phyloP scores from a whole-genome alignment of 371 early-diverging fungal species.

The Saksenaea oblongispora region DNA sequence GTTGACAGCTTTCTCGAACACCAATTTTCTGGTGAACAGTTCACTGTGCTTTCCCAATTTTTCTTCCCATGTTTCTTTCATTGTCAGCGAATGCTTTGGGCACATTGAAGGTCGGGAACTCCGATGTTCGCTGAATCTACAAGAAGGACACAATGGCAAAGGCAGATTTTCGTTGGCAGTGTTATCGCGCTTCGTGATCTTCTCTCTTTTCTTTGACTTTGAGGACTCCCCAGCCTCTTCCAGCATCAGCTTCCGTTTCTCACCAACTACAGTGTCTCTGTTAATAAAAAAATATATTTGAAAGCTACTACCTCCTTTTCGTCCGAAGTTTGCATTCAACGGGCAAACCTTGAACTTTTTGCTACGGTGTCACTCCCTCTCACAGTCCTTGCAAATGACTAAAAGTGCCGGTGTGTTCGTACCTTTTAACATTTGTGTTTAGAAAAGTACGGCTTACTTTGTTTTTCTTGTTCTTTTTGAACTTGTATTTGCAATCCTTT shows the following conservation, averaged over 20 bases:
- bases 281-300: too few species aligned
- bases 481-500: too few species aligned
- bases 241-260: background rate
- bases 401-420: background rate
- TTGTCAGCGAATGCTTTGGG: background rate
- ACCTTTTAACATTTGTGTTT: too few species aligned
- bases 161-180: background rate
- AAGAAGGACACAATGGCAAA: background rate
- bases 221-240: background rate
- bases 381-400: background rate
- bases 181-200: background rate
- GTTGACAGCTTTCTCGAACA: background rate
- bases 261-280: background rate
- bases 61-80: background rate
- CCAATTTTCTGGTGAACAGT: background rate
- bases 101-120: background rate
- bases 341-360: background rate
- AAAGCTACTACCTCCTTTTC: too few species aligned
- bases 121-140: background rate
- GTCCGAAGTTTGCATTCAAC: background rate
- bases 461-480: too few species aligned
- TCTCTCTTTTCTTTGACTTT: background rate
- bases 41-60: background rate
- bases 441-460: too few species aligned
- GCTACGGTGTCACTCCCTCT: background rate